Evolutionary conservation across 176 grass and related monocot genomes (phyloP), one percentile per base, ranked within the genome.

Genomic region (Leersia perrieri): DNA sequence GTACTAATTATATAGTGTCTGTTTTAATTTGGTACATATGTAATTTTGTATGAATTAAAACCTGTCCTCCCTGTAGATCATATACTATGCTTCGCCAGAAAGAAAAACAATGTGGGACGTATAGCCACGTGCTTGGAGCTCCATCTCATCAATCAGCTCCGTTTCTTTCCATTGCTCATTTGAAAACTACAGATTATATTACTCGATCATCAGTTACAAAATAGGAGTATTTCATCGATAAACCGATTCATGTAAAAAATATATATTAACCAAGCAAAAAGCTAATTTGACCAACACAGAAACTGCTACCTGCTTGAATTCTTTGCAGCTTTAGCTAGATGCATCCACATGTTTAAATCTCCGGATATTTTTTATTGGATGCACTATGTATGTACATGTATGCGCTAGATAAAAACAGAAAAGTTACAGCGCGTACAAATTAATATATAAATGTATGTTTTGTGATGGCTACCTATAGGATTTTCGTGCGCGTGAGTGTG

Each of bases 201-300:
- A 66, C 27, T 62, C 76, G 26, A n/a, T n/a, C n/a, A n/a, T 40
- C 85, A 20, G 79, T 66, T 79, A 78, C 60, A 70, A 36, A 29
- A 74, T 26, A 25, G 28, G n/a, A n/a, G 40, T 38, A 38, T 40
- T 67, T 16, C 8, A 80, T 7, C 26, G 11, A 0, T 44, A 44
- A 22, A 51, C 26, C 82, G 39, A 69, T 12, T 22, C 69, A 44
- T 1, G 49, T 76, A 49, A 49, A 49, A 16, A 45, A 45, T 45
- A 14, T 45, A 11, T 45, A 41, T 14, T 45, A 45, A 11, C 42
- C 13, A 45, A 3, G 42, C 42, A 14, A 11, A 45, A 45, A 14
- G 3, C 18, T 4, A 49, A 5, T 49, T 49, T 47, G 42, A 47
- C 2, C 4, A 44, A 44, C 41, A 44, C 41, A 44, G 41, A 41